A percentile compares a stretch with the other conserved stretches of the same genome.
Conservation (phyloP, 2,329 filamentous ascomycete species). For the Paraconiothyrium brasiliense region DNA sequence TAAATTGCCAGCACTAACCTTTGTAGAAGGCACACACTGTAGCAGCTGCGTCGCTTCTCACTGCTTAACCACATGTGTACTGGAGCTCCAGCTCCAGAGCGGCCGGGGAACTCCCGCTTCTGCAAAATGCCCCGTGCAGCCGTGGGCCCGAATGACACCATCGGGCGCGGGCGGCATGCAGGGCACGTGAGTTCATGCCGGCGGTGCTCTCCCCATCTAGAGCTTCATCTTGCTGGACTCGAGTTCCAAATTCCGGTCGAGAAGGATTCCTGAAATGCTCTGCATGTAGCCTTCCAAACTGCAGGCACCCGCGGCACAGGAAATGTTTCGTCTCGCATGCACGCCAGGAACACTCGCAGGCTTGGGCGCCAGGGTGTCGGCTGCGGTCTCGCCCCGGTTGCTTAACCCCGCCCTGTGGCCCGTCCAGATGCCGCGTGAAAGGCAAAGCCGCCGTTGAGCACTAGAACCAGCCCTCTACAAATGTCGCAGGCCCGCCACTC, state of each 20-base stretch:
- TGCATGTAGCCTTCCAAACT: background rate
- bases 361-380: constrained; percentile 7
- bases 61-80: background rate
- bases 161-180: constrained; percentile 2
- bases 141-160: constrained; percentile 8
- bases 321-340: constrained; percentile 30
- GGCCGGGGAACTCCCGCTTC: background rate
- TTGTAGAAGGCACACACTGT: too few species aligned
- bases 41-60: background rate
- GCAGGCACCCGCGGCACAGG: constrained; percentile 10
- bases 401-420: constrained; percentile 18
- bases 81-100: background rate
- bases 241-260: background rate
- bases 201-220: background rate
- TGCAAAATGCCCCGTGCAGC: background rate
- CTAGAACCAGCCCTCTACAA: constrained; percentile 19
- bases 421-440: constrained; percentile 17
- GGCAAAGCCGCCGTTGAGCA: constrained; percentile 17
- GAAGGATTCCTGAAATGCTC: background rate
- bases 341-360: constrained; percentile 30
- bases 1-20: constrained; percentile 3
- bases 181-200: constrained; percentile 1
- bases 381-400: constrained; percentile 12
- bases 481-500: constrained; percentile 20
- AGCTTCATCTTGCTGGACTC: background rate